Conservation (phyloP, 2,329 filamentous ascomycete genomes). For the Mollisiaceae sp. region DNA sequence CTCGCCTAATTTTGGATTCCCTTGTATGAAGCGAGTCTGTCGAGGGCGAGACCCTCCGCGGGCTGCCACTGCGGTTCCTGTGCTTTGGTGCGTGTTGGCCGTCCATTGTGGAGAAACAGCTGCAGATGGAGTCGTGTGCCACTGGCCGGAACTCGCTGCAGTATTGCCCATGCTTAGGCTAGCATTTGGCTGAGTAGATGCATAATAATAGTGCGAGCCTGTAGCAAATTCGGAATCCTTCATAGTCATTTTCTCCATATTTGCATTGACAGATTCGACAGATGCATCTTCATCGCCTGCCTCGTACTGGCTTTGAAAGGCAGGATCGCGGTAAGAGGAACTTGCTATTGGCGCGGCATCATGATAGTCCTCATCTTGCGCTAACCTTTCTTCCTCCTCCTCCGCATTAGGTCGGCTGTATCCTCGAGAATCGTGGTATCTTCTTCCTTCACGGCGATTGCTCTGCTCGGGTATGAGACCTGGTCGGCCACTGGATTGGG, state of each 20-base stretch:
- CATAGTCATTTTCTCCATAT: too few relatives aligned
- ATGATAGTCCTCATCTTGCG: background rate
- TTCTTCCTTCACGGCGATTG: background rate
- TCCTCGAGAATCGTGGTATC: slow-evolving; percentile 4
- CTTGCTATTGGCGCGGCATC: background rate
- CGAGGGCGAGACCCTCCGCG: too few relatives aligned
- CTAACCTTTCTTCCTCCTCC: background rate
- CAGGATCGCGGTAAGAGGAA: background rate
- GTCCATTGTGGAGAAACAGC: background rate
- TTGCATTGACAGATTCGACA: background rate
- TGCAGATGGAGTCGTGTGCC: too few relatives aligned
- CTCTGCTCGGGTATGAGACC: too few relatives aligned
- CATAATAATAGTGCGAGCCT: too few relatives aligned
- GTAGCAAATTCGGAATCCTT: too few relatives aligned
- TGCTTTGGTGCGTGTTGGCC: background rate
- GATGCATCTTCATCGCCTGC: background rate
- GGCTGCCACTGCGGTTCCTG: background rate
- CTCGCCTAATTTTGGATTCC: slow-evolving; percentile 17
- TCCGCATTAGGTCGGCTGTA: too few relatives aligned
- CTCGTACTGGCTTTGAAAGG: background rate
- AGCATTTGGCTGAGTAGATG: too few relatives aligned
- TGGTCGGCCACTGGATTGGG: too few relatives aligned
- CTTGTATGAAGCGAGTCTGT: too few relatives aligned
- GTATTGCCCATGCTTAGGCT: background rate
- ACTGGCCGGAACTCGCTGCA: too few relatives aligned